Percentiles rank a stretch among this genome's conserved stretches.
Conservation (phyloP, 495 filamentous ascomycete genomes). For the Penicillium ochrochloron region DNA sequence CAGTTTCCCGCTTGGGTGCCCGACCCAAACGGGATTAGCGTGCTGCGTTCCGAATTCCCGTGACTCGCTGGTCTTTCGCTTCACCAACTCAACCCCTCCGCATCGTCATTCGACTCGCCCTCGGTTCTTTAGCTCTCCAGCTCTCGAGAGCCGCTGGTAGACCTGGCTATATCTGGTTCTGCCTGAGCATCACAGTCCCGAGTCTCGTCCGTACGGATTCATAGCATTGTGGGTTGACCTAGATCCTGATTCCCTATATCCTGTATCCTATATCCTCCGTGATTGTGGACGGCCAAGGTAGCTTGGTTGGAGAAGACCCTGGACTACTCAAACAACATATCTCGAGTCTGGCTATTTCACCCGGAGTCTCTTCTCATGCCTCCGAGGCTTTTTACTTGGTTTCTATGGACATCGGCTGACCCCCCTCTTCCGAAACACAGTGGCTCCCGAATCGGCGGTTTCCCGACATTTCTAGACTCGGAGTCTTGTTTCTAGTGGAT, state of each 20-base stretch:
- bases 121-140: conserved; percentile 4
- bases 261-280: conserved; percentile 19
- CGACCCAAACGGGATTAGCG: conserved; percentile 30
- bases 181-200: background rate
- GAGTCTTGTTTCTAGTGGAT: conserved; percentile 7
- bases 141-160: conserved; percentile 14
- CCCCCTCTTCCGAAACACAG: conserved; percentile 4
- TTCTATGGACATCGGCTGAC: conserved; percentile 5
- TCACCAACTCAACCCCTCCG: conserved; percentile 38
- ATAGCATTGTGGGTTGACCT: conserved; percentile 35
- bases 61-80: conserved; percentile 38
- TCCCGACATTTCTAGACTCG: conserved; percentile 8
- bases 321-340: background rate
- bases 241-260: background rate
- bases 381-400: background rate
- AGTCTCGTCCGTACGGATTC: conserved; percentile 20
- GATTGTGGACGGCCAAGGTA: conserved; percentile 29
- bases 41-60: conserved; percentile 32
- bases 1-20: conserved; percentile 25
- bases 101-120: conserved; percentile 13
- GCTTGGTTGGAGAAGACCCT: conserved; percentile 5
- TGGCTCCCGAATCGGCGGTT: conserved; percentile 12
- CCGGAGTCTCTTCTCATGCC: background rate
- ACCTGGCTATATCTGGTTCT: background rate
- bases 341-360: background rate